Base-by-base conservation (phyloP, 2,329 filamentous ascomycete genomes). In the Tolypocladium ovalisporum region DNA sequence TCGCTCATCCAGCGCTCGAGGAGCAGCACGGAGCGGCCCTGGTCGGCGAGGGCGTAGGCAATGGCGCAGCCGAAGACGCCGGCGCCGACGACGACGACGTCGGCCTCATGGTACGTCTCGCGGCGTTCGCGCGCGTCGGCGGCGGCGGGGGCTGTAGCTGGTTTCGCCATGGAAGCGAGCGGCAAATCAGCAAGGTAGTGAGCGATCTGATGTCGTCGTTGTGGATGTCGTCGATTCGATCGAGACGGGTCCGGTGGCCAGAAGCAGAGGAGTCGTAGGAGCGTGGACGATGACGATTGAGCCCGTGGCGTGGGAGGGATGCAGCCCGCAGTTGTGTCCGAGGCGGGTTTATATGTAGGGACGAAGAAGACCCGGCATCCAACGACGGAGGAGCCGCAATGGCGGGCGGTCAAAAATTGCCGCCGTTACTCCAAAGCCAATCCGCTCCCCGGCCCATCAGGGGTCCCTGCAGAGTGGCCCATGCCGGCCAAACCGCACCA, bases 41-140 rank as follows among this genome's bases (percentile, higher is more conserved):
- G 94, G 65, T 88, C 86, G 59, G 89, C 92, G 52, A 97, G 80
- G 27, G 93, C 85, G 62, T 86, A 88, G 22, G 94, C 93, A 27
- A 91, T 78, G 24, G 92, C 89, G 71, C 90, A 96, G 44, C 94
- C 94, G 61, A 96, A 84, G 58, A 97, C 81, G 57, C 94, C 94
- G 3, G 90, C 94, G 63, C 94, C 94, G 40, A 99, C 87, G 55
- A 99, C 87, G 47, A 97, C 89, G 39, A 96, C 85, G 67, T 99
- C 94, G 61, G 83, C 83, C 67, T 86, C 83, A 68, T 86, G 83
- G 69, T 83, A 76, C 57, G 75, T 70, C 54, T 76, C 70, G 62
- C 82, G 77, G 62, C 79, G 72, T 61, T 71, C 70, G 59, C 75
- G 73, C 64, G 72, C 71, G 59, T 76, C 74, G 57, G 65, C 62